A percentile compares a stretch with the other conserved stretches of the same genome.
Evolutionary conservation across 148 eudicot genomes (phyloP).

Genomic region (Vaccinium vitisidaea): DNA sequence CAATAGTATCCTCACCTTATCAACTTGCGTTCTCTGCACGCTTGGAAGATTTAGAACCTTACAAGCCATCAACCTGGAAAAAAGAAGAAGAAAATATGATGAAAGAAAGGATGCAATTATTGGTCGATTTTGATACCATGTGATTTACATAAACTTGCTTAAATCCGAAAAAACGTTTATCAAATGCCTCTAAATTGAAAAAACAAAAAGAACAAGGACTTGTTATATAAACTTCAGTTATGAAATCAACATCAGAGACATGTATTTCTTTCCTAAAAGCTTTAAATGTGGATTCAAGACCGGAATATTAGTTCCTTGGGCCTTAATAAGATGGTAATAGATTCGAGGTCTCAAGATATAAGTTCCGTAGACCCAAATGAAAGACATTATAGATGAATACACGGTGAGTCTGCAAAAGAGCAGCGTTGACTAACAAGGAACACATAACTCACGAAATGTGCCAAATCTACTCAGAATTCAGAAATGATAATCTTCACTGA

Average conservation of each 20-base stretch:
- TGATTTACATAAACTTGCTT: background rate
- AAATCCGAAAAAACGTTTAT: slow-evolving; percentile 1
- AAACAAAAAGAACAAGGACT: background rate
- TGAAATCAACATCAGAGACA: background rate
- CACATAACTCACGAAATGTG: background rate
- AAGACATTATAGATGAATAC: background rate
- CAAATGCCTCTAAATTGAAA: background rate
- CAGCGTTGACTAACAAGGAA: background rate
- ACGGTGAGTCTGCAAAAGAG: slow-evolving; percentile 2
- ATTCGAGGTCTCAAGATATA: background rate
- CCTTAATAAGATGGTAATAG: background rate
- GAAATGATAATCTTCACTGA: background rate
- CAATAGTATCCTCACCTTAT: slow-evolving; percentile 59
- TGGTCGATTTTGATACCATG: background rate
- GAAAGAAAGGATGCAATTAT: background rate
- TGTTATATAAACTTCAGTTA: background rate
- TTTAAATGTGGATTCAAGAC: background rate
- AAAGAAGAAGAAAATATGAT: slow-evolving; percentile 8
- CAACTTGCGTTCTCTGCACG: slow-evolving; percentile 44
- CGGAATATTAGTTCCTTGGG: background rate
- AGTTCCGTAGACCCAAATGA: background rate
- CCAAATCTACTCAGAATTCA: background rate
- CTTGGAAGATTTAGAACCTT: slow-evolving; percentile 49
- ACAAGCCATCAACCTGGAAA: slow-evolving; percentile 49
- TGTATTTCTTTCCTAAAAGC: background rate